Base-by-base conservation (phyloP, 176 grass and related monocot genomes). In the Eragrostis nindensis region DNA sequence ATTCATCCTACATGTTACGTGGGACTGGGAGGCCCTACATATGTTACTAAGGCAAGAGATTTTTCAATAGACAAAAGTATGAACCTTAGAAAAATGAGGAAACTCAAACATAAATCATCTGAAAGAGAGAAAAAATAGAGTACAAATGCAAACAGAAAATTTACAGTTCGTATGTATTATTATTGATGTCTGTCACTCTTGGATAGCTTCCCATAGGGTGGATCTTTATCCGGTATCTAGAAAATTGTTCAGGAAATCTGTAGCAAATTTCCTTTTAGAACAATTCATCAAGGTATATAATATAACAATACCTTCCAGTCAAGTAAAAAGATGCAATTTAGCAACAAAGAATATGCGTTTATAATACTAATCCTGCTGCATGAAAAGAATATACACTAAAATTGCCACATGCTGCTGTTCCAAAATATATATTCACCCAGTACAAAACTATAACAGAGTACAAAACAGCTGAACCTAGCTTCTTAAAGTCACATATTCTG, bases 121-220 rank as follows among this genome's bases (percentile, higher is more conserved):
- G 19, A n/a, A n/a, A n/a, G 11, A 22, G 29, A 16, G 63, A 15
- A 62, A 54, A 78, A 15, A 64, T 18, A 15, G 22, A 16, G 15
- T 68, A 83, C 2, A 71, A 65, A 16, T 55, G 52, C 24, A 27
- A 71, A 52, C 7, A 83, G 63, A 70, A 78, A 78, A 70, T 85
- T 84, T 98, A 95, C 96, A 98, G 75, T 76, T 99, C 97, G 70
- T 99, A 93, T 56, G 97, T 93, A 87, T 95, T 95, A 82, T 70
- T 94, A 29, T 89, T 85, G 55, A 76, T 86, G 50, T 99, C 93
- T 16, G 88, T 95, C 57, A 99, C 92, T 80, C 87, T 90, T 39
- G 97, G 93, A 70, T 99, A 99, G 69, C 93, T 99, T 88, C 97
- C 97, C 97, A 96, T 95, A 18, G 97, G 97, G 45, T 86, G 87